phyloP scores from a whole-genome alignment of 495 filamentous ascomycete species.

The Cladorrhinum samala region DNA sequence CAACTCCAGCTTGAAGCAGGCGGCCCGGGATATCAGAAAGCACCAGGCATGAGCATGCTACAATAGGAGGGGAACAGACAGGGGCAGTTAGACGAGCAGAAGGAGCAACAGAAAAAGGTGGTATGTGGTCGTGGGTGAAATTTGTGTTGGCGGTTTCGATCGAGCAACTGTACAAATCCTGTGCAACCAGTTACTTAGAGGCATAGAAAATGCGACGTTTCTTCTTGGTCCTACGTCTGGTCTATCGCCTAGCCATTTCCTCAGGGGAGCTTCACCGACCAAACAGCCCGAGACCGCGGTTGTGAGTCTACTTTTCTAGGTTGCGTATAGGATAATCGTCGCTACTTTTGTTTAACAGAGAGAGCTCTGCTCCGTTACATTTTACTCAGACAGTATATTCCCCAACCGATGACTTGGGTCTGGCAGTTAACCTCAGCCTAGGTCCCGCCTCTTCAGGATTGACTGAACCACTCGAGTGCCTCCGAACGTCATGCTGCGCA shows the following conservation, averaged over 20 bases:
- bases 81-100: neutral
- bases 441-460: neutral
- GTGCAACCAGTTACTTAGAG: conserved; percentile 20
- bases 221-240: conserved; percentile 6
- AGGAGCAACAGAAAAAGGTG: neutral
- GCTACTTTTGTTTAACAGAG: too few species aligned
- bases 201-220: conserved; percentile 18
- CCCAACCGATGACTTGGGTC: neutral
- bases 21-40: conserved; percentile 44
- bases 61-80: neutral
- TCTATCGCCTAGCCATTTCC: neutral
- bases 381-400: neutral
- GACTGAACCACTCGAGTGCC: neutral
- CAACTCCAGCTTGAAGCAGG: conserved; percentile 57
- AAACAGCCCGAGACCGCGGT: too few species aligned
- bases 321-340: too few species aligned
- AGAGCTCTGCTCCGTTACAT: too few species aligned
- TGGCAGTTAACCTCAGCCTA: neutral
- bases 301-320: too few species aligned
- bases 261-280: neutral
- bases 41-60: conserved; percentile 29
- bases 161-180: conserved; percentile 19
- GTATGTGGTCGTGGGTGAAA: neutral
- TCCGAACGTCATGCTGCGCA: neutral
- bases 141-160: neutral